Conservation (phyloP, 352 stramenopile genomes). For the Phytophthora pistaciae region DNA sequence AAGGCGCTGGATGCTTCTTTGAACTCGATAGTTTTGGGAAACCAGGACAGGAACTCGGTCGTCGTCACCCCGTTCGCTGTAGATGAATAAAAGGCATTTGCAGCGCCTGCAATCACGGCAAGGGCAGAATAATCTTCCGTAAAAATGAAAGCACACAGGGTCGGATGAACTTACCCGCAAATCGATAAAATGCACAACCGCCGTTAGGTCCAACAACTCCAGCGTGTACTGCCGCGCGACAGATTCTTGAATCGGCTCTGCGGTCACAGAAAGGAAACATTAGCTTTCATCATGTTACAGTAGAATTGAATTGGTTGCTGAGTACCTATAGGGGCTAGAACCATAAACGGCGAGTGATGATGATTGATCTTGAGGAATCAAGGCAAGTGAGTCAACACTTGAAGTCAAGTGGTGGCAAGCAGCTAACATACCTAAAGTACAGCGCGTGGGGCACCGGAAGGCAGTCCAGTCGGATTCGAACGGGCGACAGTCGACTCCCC, state of each 20-base stretch:
- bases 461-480: slow-evolving; percentile 70
- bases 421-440: slow-evolving; percentile 55
- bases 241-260: slow-evolving; percentile 84
- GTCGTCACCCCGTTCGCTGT: slow-evolving; percentile 60
- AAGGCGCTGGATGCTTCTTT: slow-evolving; percentile 53
- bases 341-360: slow-evolving; percentile 73
- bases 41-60: slow-evolving; percentile 71
- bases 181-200: slow-evolving; percentile 74
- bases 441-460: slow-evolving; percentile 77
- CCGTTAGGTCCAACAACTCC: slow-evolving; percentile 75
- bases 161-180: slow-evolving; percentile 41
- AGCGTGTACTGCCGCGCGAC: slow-evolving; percentile 79
- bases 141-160: not conserved
- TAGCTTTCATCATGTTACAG: not conserved
- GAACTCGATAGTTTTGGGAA: slow-evolving; percentile 87
- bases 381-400: slow-evolving; percentile 1
- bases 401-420: not conserved
- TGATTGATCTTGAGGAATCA: slow-evolving; percentile 58
- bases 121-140: not conserved
- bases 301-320: not conserved
- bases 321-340: slow-evolving; percentile 67
- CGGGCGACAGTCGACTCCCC: slow-evolving; percentile 65
- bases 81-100: slow-evolving; percentile 58
- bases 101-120: slow-evolving; percentile 35
- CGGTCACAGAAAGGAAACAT: not conserved